A percentile compares a stretch with the other conserved stretches of the same genome.
Evolutionary conservation across 768 basidiomycete species (phyloP).

Genomic region (Psilocybe azurescens): DNA sequence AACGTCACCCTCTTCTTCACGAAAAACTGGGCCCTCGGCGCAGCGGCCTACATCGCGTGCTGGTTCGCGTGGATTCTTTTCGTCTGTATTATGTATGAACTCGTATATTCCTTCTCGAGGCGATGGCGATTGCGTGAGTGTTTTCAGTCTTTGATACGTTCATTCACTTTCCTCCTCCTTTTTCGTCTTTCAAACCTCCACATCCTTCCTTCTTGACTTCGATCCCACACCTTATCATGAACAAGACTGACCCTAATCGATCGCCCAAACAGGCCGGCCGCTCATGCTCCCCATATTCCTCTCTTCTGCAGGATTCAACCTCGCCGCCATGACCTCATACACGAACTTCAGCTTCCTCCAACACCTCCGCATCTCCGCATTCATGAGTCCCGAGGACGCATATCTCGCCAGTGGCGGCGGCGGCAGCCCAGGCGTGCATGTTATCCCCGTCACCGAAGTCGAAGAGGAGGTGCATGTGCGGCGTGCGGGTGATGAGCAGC

Average conservation of each 20-base stretch:
- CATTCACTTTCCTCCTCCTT: constrained; percentile 8
- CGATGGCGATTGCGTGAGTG: constrained; percentile 83
- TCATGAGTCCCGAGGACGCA: constrained; percentile 32
- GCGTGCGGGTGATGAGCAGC: too few species aligned
- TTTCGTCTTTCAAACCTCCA: background rate
- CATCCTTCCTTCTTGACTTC: constrained; percentile 18
- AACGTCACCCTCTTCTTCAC: constrained; percentile 50
- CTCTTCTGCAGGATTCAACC: constrained; percentile 77
- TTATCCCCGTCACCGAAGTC: background rate
- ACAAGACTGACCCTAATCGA: constrained; percentile 2
- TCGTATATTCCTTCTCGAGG: constrained; percentile 75
- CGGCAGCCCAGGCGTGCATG: too few species aligned
- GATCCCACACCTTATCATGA: background rate
- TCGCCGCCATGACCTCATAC: constrained; percentile 80
- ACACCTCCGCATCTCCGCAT: constrained; percentile 77
- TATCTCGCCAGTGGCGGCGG: background rate
- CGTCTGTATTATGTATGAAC: constrained; percentile 78
- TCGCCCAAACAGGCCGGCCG: constrained; percentile 68
- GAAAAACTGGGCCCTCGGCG: constrained; percentile 82
- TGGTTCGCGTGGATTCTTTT: constrained; percentile 78
- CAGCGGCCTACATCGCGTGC: constrained; percentile 83
- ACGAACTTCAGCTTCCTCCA: constrained; percentile 85
- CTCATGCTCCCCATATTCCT: constrained; percentile 83
- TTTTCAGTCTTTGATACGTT: constrained; percentile 1
- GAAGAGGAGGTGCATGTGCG: background rate